Conservation (phyloP, 2,329 filamentous ascomycete species). For the Zarea fungicola region DNA sequence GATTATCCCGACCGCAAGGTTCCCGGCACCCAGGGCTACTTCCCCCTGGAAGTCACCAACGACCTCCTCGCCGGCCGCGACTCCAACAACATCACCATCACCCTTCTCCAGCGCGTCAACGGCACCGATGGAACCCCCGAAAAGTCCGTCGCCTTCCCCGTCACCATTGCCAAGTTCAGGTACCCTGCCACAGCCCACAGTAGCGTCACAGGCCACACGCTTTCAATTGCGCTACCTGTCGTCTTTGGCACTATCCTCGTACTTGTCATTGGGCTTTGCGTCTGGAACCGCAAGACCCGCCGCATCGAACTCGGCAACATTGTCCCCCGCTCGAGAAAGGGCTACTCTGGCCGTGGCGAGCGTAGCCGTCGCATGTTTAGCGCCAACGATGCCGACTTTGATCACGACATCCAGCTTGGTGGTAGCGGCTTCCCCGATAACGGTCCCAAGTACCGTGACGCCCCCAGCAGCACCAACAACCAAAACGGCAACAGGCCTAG, state of each 20-base stretch:
- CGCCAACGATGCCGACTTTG: conserved; percentile 27
- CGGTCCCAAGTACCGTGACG: conserved; percentile 28
- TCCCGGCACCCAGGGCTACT: conserved; percentile 41
- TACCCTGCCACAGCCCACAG: conserved; percentile 32
- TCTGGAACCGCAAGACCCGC: conserved; percentile 51
- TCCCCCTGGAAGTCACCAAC: conserved; percentile 37
- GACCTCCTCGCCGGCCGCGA: conserved; percentile 32
- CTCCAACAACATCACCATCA: conserved; percentile 44
- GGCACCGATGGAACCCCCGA: conserved; percentile 22
- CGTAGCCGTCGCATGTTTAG: conserved; percentile 32
- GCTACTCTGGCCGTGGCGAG: conserved; percentile 39
- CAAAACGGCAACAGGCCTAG: conserved; percentile 21
- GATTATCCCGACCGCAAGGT: conserved; percentile 29
- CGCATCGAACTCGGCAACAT: conserved; percentile 46
- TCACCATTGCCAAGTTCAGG: conserved; percentile 29
- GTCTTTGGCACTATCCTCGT: conserved; percentile 43
- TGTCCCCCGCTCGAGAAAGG: conserved; percentile 39
- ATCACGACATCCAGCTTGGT: conserved; percentile 40
- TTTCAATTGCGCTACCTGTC: conserved; percentile 49
- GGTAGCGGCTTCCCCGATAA: conserved; percentile 25
- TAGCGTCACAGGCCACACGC: conserved; percentile 33
- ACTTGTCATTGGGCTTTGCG: conserved; percentile 48
- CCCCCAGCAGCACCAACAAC: conserved; percentile 18
- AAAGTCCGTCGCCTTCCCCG: conserved; percentile 37
- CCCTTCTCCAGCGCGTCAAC: conserved; percentile 35